A percentile compares a stretch with the other conserved stretches of the same genome.
phyloP scores from a whole-genome alignment of 306 rosid genomes.

The Gleditsia sinensis region DNA sequence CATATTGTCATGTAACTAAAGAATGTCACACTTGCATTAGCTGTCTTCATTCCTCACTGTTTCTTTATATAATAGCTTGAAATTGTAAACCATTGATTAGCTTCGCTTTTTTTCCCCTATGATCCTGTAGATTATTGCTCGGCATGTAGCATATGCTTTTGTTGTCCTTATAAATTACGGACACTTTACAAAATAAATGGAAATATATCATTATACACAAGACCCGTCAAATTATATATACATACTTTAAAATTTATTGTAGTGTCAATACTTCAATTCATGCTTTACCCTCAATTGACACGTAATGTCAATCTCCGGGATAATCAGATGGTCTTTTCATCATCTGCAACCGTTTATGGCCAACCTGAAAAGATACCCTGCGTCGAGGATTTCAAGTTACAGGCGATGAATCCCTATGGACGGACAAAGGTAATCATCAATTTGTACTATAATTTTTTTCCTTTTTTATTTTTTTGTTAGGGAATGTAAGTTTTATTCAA shows the following conservation, averaged over 20 bases:
- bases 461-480: background rate
- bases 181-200: too few species aligned
- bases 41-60: background rate
- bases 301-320: background rate
- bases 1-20: background rate
- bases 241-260: too few species aligned
- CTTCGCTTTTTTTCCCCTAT: too few species aligned
- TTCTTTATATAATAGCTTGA: background rate
- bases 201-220: too few species aligned
- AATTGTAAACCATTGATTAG: too few species aligned
- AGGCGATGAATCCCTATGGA: conserved; percentile 91
- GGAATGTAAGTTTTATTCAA: background rate
- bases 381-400: conserved; percentile 70
- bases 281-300: background rate
- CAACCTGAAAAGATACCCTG: conserved; percentile 90
- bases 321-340: conserved; percentile 86
- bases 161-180: too few species aligned
- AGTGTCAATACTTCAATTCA: too few species aligned
- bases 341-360: conserved; percentile 93
- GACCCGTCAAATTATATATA: too few species aligned
- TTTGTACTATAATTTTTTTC: background rate
- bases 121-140: conserved; percentile 2
- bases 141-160: background rate
- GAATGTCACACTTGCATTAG: background rate
- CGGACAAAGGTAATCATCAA: conserved; percentile 68